Evolutionary conservation across 768 basidiomycete genomes (phyloP).

Genomic region (Termitomyces sp.): DNA sequence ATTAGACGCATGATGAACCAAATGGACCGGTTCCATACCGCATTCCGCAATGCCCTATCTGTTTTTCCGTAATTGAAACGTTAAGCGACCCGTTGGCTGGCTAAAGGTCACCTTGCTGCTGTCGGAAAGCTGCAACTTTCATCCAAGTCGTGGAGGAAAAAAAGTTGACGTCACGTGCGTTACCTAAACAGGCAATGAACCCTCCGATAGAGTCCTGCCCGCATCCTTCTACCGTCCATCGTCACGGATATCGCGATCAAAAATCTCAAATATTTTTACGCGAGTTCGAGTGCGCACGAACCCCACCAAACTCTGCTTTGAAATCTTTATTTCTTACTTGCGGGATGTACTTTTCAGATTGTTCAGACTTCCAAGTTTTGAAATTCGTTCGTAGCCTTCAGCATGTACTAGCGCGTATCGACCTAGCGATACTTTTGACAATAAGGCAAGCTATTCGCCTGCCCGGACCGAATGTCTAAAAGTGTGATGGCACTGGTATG

Average conservation of each 20-base stretch:
- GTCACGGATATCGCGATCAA: too few species aligned
- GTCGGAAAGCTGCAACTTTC: neutral
- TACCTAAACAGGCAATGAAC: neutral
- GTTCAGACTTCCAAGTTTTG: too few species aligned
- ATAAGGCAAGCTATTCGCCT: neutral
- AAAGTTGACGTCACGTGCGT: constrained; percentile 12
- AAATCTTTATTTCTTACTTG: neutral
- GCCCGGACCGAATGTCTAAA: neutral
- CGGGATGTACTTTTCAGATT: neutral
- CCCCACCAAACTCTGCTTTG: neutral
- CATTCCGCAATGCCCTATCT: constrained; percentile 44
- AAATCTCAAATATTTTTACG: too few species aligned
- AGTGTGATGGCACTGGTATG: too few species aligned
- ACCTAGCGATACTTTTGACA: too few species aligned
- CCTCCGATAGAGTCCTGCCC: neutral
- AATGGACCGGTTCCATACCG: constrained; percentile 33
- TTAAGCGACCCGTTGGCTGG: constrained; percentile 11
- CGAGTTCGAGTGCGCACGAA: too few species aligned
- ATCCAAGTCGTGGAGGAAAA: constrained; percentile 7
- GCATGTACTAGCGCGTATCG: too few species aligned
- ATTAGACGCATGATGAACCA: constrained; percentile 4
- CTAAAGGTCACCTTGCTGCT: constrained; percentile 3
- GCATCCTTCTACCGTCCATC: too few species aligned
- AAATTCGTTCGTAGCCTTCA: too few species aligned
- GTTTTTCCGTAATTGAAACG: constrained; percentile 9